These are phyloP conservation scores for Carex littledalei DNA, from an alignment of 176 grass and related monocot species.

Conservation along the genomic window DNA sequence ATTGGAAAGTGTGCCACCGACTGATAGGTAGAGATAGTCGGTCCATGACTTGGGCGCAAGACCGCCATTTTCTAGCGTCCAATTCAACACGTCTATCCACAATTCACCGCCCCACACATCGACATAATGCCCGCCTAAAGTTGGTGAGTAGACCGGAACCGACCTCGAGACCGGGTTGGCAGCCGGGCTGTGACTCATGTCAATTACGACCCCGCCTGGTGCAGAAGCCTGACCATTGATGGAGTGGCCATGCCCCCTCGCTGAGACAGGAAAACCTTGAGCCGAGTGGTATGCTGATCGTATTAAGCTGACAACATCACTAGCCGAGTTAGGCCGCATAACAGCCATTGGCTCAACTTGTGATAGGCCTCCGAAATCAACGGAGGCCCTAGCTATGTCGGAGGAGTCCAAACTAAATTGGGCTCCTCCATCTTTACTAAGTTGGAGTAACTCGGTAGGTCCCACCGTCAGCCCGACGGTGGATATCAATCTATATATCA, in stretches of 20 bases:
- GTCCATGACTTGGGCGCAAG: conserved; percentile 90
- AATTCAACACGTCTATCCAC: conserved; percentile 86
- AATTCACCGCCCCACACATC: conserved; percentile 87
- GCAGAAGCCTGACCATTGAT: conserved; percentile 79
- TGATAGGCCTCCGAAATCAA: conserved; percentile 54
- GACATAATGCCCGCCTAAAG: conserved; percentile 54
- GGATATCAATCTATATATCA: conserved; percentile 53
- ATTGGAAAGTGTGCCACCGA: conserved; percentile 93
- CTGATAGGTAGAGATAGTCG: conserved; percentile 83
- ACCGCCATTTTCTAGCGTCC: conserved; percentile 63
- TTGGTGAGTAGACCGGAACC: conserved; percentile 49
- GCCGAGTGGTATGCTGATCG: conserved; percentile 38
- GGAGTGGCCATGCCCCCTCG: conserved; percentile 73
- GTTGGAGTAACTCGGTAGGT: conserved; percentile 32
- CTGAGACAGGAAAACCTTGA: conserved; percentile 49
- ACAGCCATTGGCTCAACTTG: conserved; percentile 45
- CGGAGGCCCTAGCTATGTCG: conserved; percentile 39
- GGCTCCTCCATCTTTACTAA: conserved; percentile 11
- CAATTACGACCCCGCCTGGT: conserved; percentile 61
- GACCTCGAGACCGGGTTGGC: neutral
- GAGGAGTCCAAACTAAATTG: conserved; percentile 44
- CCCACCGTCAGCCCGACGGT: conserved; percentile 56
- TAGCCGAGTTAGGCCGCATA: conserved; percentile 41
- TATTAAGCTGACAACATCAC: conserved; percentile 45
- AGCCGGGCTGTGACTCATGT: conserved; percentile 54